A percentile compares a stretch with the other conserved stretches of the same genome.
phyloP scores from a whole-genome alignment of 306 rosid genomes.

The Glycine soja region DNA sequence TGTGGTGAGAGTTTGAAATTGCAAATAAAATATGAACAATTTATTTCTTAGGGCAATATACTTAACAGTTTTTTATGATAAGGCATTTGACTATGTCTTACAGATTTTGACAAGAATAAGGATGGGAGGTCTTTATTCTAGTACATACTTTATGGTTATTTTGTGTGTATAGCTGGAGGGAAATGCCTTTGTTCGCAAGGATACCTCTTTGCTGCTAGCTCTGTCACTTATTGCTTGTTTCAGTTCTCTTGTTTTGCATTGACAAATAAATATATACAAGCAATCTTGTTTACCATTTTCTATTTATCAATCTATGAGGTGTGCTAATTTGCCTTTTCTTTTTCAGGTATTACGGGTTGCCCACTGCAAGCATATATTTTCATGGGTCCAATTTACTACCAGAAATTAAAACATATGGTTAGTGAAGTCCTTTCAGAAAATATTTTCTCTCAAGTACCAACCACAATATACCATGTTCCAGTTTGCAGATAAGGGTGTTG shows the following conservation, averaged over 20 bases:
- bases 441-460: background rate
- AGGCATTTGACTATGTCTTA: slow-evolving; percentile 3
- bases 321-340: slow-evolving; percentile 36
- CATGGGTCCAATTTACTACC: slow-evolving; percentile 99
- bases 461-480: background rate
- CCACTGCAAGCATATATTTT: slow-evolving; percentile 96
- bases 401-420: slow-evolving; percentile 95
- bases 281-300: slow-evolving; percentile 14
- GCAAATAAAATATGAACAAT: background rate
- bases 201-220: background rate
- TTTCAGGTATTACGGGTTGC: slow-evolving; percentile 90
- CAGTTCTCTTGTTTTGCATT: background rate
- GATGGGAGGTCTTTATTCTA: background rate
- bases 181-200: background rate
- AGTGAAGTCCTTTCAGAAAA: slow-evolving; percentile 41
- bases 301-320: slow-evolving; percentile 14
- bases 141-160: background rate
- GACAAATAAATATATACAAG: slow-evolving; percentile 13
- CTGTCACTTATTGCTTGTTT: background rate
- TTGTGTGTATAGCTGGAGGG: background rate
- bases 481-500: too few relatives aligned
- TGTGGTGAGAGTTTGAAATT: background rate
- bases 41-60: background rate
- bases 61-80: background rate
- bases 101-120: background rate